Evolutionary conservation across 1,284 basidiomycete species (phyloP), one percentile per base, ranked within the genome.

Genomic region (Malassezia dermatis): DNA sequence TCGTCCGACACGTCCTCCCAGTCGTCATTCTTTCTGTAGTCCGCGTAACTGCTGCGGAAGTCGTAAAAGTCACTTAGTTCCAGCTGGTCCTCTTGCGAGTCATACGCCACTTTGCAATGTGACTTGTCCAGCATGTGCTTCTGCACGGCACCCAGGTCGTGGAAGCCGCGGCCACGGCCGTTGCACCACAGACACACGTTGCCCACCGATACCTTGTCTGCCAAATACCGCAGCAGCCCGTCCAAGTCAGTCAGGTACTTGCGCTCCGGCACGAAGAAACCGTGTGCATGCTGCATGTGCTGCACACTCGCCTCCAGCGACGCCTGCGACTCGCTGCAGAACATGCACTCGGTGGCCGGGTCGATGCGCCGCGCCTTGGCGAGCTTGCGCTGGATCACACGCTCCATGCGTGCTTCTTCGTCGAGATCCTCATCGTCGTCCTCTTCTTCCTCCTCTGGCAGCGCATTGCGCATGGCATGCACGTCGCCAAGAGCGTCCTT

Each of bases 61-160:
- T 95, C 89, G 77, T 96, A 99, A 73, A 81, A 96, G 66, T 96
- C 93, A 0, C 89, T 86, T 6, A 94, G 66, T 69, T 95, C 90
- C 43, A 93, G 81, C 44, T 84, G 81, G 67, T 96, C 89, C 40
- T 80, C 76, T 64, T 87, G 84, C 1, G 80, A 78, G 51, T 89
- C 86, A 75, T 95, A 98, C 0, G 88, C 86, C 58, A 99, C 83
- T 77, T 95, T 95, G 81, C 91, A 95, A 69, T 99, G 94, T 39
- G 56, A 65, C 59, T 74, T 74, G 60, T 74, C 70, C 28, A 69
- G 17, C 71, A 74, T 74, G 54, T 74, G 71, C 34, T 67, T 65
- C 23, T 64, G 56, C n/a, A 68, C 70, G 24, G 65, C 60, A 47
- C 66, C 63, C 4, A 56, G 40, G 11, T 61, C 62, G 48, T 63